Base-by-base conservation (phyloP, 164 flowering plant genomes). In the Vitis amurensis region DNA sequence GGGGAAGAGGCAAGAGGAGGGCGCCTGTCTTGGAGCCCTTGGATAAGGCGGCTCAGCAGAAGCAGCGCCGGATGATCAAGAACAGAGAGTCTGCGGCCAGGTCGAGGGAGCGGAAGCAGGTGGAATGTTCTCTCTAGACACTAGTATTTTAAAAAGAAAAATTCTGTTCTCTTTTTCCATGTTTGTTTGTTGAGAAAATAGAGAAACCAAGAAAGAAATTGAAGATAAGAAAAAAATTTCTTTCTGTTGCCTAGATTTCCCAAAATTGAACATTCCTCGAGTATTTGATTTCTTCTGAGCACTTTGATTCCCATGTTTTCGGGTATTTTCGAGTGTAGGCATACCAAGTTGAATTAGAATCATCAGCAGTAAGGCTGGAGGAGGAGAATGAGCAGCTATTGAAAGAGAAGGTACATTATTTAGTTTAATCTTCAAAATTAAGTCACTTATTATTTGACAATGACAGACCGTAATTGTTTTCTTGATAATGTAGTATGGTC, bases 31-130 rank as follows among this genome's bases (percentile, higher is more conserved):
- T 79, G 76, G 89, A 84, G 70, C 78, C 82, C 3, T 51, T 88
- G 52, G 95, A 88, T 80, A 82, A 80, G 80, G 91, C 82, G 1
- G 87, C 88, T 9, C 87, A 83, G 78, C 91, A 90, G 85, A 78
- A 90, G 56, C 95, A 88, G 78, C 73, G 84, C 78, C 80, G 95
- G 81, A 88, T 88, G 95, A 90, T 90, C 47, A 90, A 90, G 82
- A 90, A 88, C 71, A 72, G 95, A 59, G 95, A 90, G 75, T 86
- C 90, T 15, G 95, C 95, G 2, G 91, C 95, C 0, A 70, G 95
- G 78, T 90, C 95, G 2, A 77, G 95, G 71, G 95, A 90, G 67
- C 75, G 95, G 68, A 90, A 90, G 65, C 91, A 88, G 91, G 94
- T 87, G 14, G 59, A 15, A 62, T 50, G 50, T 15, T 53, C 29